Percentiles rank a stretch among this genome's conserved stretches.
Evolutionary conservation across 768 basidiomycete genomes (phyloP).

Genomic region (Trametes cubensis): DNA sequence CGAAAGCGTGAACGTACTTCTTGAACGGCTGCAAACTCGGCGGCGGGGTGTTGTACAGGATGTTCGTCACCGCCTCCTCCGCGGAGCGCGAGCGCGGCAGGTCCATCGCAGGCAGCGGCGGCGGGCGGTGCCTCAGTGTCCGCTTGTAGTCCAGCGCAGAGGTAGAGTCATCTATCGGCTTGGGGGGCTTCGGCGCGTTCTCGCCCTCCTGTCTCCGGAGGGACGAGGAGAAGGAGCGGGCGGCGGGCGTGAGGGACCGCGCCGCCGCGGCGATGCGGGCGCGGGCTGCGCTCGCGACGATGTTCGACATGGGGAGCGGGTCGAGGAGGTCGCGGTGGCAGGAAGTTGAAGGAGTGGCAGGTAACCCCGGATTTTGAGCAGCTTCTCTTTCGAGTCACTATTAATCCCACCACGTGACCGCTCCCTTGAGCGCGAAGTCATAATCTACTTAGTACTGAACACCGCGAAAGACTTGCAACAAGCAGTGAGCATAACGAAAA

Average conservation of each 20-base stretch:
- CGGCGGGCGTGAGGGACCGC: not conserved
- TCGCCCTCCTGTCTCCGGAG: conserved; percentile 22
- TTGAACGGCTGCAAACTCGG: conserved; percentile 91
- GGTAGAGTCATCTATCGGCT: conserved; percentile 88
- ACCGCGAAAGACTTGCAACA: no score
- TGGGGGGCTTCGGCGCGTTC: conserved; percentile 64
- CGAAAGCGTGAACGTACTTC: no score
- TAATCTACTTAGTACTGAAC: no score
- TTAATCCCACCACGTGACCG: conserved; percentile 15
- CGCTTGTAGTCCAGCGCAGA: conserved; percentile 95
- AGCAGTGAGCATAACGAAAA: no score
- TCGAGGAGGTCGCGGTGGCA: conserved; percentile 12
- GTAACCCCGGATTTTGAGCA: conserved; percentile 18
- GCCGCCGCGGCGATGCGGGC: conserved; percentile 11
- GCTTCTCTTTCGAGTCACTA: conserved; percentile 14
- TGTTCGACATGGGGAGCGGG: conserved; percentile 17
- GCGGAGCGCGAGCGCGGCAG: conserved; percentile 82
- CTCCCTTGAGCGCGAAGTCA: not conserved
- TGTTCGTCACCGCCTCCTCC: conserved; percentile 97
- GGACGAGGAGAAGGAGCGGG: conserved; percentile 22
- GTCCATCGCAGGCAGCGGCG: conserved; percentile 84
- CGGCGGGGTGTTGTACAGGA: conserved; percentile 94
- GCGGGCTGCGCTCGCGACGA: conserved; percentile 21
- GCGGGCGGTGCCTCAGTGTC: conserved; percentile 70
- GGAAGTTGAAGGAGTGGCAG: not conserved